phyloP scores from a whole-genome alignment of 768 basidiomycete genomes.

The Russula sp. region DNA sequence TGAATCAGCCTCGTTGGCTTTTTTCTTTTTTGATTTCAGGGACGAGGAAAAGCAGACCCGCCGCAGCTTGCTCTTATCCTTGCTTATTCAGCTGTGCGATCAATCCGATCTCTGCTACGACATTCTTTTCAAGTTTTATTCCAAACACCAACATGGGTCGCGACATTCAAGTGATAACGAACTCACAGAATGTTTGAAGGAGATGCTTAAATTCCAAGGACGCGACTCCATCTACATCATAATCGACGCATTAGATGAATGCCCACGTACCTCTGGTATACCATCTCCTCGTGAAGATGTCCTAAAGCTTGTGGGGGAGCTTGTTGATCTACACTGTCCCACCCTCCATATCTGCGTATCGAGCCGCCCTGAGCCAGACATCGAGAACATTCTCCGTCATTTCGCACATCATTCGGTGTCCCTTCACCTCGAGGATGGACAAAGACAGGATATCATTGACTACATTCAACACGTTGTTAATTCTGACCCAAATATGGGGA shows the following conservation, averaged over 20 bases:
- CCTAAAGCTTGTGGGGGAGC: neutral
- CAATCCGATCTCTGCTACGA: neutral
- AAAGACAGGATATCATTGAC: neutral
- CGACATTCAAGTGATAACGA: neutral
- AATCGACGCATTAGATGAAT: neutral
- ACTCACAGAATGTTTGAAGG: neutral
- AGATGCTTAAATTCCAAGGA: neutral
- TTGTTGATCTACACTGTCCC: neutral
- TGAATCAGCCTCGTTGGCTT: neutral
- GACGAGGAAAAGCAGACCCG: neutral
- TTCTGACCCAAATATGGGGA: neutral
- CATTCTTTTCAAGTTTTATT: neutral
- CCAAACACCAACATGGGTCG: neutral
- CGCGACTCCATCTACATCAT: neutral
- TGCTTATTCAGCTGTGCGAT: neutral
- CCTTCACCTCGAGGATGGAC: neutral
- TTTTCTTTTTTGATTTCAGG: neutral
- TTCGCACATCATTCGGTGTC: neutral
- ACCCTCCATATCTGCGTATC: neutral
- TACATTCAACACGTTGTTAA: neutral
- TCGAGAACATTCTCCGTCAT: too few relatives aligned
- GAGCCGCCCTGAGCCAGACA: neutral
- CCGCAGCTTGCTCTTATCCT: neutral
- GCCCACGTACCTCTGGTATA: neutral
- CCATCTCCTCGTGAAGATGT: neutral